Conservation (phyloP, 805 yeast genomes). For the Torulaspora microellipsoides region DNA sequence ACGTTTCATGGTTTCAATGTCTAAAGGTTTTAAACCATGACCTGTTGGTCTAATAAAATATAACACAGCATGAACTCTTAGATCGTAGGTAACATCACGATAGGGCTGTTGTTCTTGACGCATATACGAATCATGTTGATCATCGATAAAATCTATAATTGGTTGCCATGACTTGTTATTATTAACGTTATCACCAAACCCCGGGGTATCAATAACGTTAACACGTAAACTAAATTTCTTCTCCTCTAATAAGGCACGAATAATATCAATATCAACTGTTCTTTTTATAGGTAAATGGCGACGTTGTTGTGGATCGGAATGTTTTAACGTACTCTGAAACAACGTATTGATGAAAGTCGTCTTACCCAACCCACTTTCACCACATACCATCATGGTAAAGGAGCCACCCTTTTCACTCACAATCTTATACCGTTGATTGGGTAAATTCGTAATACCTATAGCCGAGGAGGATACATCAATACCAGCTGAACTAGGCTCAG, state of each 20-base stretch:
- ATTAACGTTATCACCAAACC: constrained; percentile 87
- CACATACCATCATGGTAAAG: constrained; percentile 79
- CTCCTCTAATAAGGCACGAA: constrained; percentile 78
- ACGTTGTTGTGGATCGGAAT: constrained; percentile 38
- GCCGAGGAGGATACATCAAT: constrained; percentile 23
- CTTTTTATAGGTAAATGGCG: constrained; percentile 50
- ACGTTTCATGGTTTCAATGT: constrained; percentile 83
- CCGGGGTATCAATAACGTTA: constrained; percentile 87
- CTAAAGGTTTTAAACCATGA: constrained; percentile 80
- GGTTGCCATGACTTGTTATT: constrained; percentile 85
- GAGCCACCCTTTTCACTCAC: constrained; percentile 71
- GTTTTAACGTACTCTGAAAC: constrained; percentile 69
- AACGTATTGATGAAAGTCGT: constrained; percentile 86
- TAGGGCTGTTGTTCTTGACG: constrained; percentile 91
- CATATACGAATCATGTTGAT: constrained; percentile 84
- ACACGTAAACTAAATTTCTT: constrained; percentile 72
- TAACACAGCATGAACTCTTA: constrained; percentile 85
- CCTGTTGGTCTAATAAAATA: constrained; percentile 92
- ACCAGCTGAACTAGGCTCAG: too few species aligned
- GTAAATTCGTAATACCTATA: constrained; percentile 67
- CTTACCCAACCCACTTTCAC: constrained; percentile 89
- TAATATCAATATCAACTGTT: constrained; percentile 74
- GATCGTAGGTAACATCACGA: constrained; percentile 61
- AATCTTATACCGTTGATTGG: constrained; percentile 73
- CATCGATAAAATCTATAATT: constrained; percentile 81